Evolutionary conservation across 78 protist species (phyloP).

Genomic region (Dictyostelium firmibasis): DNA sequence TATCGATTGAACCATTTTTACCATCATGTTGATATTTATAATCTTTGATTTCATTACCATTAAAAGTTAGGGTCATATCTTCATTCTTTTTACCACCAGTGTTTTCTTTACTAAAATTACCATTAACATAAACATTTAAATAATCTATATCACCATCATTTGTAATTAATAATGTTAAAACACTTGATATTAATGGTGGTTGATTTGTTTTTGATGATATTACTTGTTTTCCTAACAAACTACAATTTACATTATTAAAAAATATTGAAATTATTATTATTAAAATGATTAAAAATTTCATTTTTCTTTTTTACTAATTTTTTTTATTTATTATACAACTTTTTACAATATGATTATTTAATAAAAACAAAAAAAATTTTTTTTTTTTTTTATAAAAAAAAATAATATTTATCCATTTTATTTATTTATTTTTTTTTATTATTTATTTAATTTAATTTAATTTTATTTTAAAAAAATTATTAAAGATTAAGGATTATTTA

Average conservation of each 20-base stretch:
- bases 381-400: not conserved
- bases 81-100: not conserved
- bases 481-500: not conserved
- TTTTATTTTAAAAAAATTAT: too few species aligned
- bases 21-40: not conserved
- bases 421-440: too few species aligned
- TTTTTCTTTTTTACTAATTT: not conserved
- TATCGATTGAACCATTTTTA: not conserved
- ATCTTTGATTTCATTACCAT: not conserved
- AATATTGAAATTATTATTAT: not conserved
- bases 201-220: not conserved
- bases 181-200: not conserved
- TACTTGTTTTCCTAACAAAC: not conserved
- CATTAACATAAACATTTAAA: slow-evolving; percentile 3
- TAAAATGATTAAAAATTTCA: not conserved
- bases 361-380: not conserved
- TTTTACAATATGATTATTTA: not conserved
- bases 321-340: not conserved
- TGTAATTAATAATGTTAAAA: not conserved
- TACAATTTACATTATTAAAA: not conserved
- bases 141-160: not conserved
- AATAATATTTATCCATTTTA: not conserved
- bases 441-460: too few species aligned
- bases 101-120: not conserved
- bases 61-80: not conserved